Percentiles rank a stretch among this genome's conserved stretches.
phyloP scores from a whole-genome alignment of 768 basidiomycete genomes.

The Boletus eberwhitei region DNA sequence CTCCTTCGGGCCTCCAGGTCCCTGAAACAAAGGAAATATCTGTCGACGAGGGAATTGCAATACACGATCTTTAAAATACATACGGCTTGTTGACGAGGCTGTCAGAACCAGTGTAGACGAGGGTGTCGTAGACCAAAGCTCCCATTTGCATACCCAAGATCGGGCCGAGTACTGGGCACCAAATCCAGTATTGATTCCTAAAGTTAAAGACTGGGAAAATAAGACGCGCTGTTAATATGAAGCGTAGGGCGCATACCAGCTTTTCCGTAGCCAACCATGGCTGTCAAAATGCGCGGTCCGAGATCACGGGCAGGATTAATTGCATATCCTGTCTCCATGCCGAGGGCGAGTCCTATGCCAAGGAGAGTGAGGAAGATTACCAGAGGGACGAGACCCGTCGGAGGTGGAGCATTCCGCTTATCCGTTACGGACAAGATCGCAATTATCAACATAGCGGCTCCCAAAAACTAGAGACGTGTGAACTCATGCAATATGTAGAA shows the following conservation, averaged over 20 bases:
- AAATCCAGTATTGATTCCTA: constrained; percentile 67
- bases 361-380: constrained; percentile 54
- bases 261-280: constrained; percentile 70
- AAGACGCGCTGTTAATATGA: neutral
- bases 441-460: constrained; percentile 51
- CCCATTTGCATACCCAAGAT: constrained; percentile 58
- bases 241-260: constrained; percentile 36
- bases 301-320: constrained; percentile 73
- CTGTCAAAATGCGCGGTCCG: constrained; percentile 63
- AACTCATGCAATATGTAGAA: neutral
- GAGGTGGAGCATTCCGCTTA: constrained; percentile 46
- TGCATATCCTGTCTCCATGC: constrained; percentile 64
- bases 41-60: neutral
- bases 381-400: constrained; percentile 51
- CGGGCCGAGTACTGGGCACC: constrained; percentile 61
- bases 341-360: constrained; percentile 56
- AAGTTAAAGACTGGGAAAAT: constrained; percentile 22
- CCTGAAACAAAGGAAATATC: constrained; percentile 1
- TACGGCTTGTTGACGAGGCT: constrained; percentile 54
- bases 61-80: neutral
- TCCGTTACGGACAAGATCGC: constrained; percentile 54
- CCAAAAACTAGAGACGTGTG: constrained; percentile 44
- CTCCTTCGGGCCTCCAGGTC: constrained; percentile 9
- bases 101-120: constrained; percentile 56
- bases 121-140: constrained; percentile 53